Evolutionary conservation across 345 rosid species (phyloP).

Genomic region (Tarenaya hassleriana): DNA sequence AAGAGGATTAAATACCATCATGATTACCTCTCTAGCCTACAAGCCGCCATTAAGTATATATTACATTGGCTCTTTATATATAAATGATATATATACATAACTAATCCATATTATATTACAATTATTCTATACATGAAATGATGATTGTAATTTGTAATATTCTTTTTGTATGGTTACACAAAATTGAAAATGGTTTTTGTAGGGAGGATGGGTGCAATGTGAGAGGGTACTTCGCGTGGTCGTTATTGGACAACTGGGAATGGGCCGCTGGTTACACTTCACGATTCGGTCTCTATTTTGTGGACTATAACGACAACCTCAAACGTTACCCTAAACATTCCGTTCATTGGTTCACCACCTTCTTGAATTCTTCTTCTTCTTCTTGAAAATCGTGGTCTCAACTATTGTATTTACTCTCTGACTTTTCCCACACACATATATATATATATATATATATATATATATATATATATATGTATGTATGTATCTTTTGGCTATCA

Average conservation of each 20-base stretch:
- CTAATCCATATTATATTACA: too few relatives aligned
- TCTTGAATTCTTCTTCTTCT: conserved; percentile 44
- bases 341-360: conserved; percentile 86
- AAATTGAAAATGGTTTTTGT: too few relatives aligned
- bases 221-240: conserved; percentile 91
- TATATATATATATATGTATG: too few relatives aligned
- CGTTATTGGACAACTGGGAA: conserved; percentile 89
- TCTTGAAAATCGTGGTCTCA: background rate
- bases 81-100: too few relatives aligned
- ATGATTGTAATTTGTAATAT: too few relatives aligned
- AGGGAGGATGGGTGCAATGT: conserved; percentile 97
- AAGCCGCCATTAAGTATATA: conserved; percentile 65
- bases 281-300: conserved; percentile 84
- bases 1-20: conserved; percentile 79
- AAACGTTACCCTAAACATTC: conserved; percentile 90
- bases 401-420: background rate
- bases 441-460: too few relatives aligned
- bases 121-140: background rate
- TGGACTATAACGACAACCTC: conserved; percentile 72
- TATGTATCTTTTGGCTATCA: too few relatives aligned
- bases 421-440: too few relatives aligned
- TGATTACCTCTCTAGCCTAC: conserved; percentile 75
- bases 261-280: conserved; percentile 89
- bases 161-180: too few relatives aligned
- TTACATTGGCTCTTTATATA: too few relatives aligned